These are phyloP conservation scores for Ophiostoma tasmaniense DNA, from an alignment of 2,329 filamentous ascomycete species.

Conservation along the genomic window DNA sequence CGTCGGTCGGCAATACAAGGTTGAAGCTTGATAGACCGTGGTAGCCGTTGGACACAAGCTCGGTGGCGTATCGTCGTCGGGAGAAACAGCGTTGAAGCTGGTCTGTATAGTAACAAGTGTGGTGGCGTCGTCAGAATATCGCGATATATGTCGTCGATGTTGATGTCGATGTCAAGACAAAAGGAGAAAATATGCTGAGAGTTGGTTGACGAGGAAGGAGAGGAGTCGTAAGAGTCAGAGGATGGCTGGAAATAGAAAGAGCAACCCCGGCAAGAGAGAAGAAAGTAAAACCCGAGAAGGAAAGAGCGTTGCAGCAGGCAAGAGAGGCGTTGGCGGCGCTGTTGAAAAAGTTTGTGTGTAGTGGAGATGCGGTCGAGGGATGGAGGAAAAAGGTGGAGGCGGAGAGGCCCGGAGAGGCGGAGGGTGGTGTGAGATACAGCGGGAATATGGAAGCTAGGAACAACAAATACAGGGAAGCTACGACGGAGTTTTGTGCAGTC, in stretches of 20 bases:
- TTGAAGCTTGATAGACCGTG: background rate
- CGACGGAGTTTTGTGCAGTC: constrained; percentile 1
- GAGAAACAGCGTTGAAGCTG: constrained; percentile 3
- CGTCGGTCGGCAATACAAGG: background rate
- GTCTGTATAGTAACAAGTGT: background rate
- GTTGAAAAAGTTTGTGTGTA: constrained; percentile 12
- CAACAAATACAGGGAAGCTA: background rate
- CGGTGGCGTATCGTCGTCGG: background rate
- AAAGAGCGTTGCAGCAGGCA: constrained; percentile 3
- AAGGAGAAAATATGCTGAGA: background rate
- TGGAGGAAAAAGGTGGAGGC: constrained; percentile 16
- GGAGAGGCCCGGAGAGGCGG: constrained; percentile 20
- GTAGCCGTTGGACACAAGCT: background rate
- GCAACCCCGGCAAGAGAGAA: constrained; percentile 10
- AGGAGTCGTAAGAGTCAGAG: background rate
- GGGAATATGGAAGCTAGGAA: background rate
- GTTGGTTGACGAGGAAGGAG: background rate
- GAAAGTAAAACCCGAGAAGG: background rate
- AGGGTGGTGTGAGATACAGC: constrained; percentile 6
- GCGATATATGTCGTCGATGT: background rate
- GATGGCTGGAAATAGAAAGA: constrained; percentile 12
- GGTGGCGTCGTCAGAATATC: background rate
- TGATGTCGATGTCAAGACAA: background rate
- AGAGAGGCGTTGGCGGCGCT: background rate
- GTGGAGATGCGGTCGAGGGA: constrained; percentile 11